A percentile compares a stretch with the other conserved stretches of the same genome.
These are phyloP conservation scores for Vicia villosa DNA, from an alignment of 306 rosid species.

Conservation along the genomic window DNA sequence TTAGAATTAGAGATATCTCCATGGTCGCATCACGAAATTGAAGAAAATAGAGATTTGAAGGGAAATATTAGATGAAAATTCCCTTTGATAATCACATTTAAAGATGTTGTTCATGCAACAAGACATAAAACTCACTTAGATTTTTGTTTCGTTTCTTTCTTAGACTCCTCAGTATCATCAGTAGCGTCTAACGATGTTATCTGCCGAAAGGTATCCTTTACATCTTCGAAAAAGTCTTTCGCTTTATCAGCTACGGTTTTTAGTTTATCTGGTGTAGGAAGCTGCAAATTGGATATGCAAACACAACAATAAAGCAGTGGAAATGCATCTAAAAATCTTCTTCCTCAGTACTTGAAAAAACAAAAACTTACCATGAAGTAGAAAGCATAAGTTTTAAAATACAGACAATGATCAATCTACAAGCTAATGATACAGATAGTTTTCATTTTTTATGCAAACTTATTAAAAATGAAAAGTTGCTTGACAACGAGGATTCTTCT, in stretches of 20 bases:
- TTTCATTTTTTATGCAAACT: conserved; percentile 51
- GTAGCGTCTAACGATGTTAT: conserved; percentile 51
- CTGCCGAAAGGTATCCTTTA: conserved; percentile 87
- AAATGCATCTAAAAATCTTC: background rate
- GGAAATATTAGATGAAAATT: background rate
- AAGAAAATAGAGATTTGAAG: background rate
- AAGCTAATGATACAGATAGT: conserved; percentile 18
- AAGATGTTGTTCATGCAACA: background rate
- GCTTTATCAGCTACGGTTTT: conserved; percentile 81
- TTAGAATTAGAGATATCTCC: conserved; percentile 3
- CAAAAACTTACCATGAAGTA: background rate
- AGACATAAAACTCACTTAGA: conserved; percentile 63
- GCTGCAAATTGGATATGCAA: conserved; percentile 55
- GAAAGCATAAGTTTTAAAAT: conserved; percentile 28
- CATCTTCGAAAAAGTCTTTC: conserved; percentile 84
- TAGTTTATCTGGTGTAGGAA: conserved; percentile 82
- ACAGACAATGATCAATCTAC: background rate
- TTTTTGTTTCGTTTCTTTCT: conserved; percentile 44
- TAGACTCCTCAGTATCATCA: conserved; percentile 54
- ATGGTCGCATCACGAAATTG: conserved; percentile 4
- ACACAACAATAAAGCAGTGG: conserved; percentile 19
- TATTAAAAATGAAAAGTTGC: conserved; percentile 15
- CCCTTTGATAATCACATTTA: conserved; percentile 19
- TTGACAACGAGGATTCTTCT: conserved; percentile 15
- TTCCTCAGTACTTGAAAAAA: background rate